Percentiles rank a stretch among this genome's conserved stretches.
phyloP scores from a whole-genome alignment of 768 basidiomycete genomes.

The Calocera cornea region DNA sequence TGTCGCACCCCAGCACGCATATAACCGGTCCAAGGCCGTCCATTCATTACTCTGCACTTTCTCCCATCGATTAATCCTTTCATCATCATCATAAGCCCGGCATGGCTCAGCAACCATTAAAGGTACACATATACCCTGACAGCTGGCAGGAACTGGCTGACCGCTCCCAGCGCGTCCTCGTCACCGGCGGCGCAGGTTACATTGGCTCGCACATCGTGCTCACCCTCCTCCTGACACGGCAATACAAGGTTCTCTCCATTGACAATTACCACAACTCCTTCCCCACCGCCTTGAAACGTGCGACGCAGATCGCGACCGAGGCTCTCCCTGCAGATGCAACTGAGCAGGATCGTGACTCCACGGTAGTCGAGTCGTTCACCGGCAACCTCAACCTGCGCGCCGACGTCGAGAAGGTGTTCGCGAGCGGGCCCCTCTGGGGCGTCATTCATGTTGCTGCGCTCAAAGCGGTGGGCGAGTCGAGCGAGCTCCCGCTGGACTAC shows the following conservation, averaged over 20 bases:
- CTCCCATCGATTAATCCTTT: background rate
- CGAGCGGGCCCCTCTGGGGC: slow-evolving; percentile 84
- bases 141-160: background rate
- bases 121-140: background rate
- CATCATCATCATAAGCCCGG: background rate
- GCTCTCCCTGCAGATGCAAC: slow-evolving; percentile 55
- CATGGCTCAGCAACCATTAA: slow-evolving; percentile 7
- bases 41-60: background rate
- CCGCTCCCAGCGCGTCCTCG: slow-evolving; percentile 40
- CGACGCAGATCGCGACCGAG: slow-evolving; percentile 63
- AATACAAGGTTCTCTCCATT: slow-evolving; percentile 84
- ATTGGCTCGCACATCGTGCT: slow-evolving; percentile 94
- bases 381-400: slow-evolving; percentile 65
- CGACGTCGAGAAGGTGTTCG: slow-evolving; percentile 65
- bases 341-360: slow-evolving; percentile 53
- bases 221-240: slow-evolving; percentile 66
- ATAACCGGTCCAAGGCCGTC: background rate
- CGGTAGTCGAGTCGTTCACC: slow-evolving; percentile 51
- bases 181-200: slow-evolving; percentile 78
- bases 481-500: slow-evolving; percentile 82
- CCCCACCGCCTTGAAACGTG: slow-evolving; percentile 56
- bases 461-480: slow-evolving; percentile 96
- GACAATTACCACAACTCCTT: slow-evolving; percentile 94
- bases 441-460: slow-evolving; percentile 91
- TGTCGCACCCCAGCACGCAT: background rate